These are phyloP conservation scores for Aspergillus terreus DNA, from an alignment of 2,329 filamentous ascomycete species.

Conservation along the genomic window DNA sequence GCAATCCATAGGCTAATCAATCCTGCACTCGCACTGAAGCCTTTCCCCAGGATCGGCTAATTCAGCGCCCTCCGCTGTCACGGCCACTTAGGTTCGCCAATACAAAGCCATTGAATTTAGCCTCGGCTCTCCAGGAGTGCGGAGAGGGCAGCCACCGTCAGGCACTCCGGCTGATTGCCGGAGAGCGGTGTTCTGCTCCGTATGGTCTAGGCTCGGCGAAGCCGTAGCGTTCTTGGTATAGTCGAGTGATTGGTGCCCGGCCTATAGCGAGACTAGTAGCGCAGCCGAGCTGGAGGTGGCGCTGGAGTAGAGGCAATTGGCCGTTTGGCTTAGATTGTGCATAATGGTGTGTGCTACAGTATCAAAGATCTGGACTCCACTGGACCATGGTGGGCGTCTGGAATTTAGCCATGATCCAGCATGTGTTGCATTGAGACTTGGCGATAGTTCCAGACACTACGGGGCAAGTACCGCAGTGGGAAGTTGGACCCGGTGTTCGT, in stretches of 20 bases:
- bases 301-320: too few species aligned
- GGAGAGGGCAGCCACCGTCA: neutral
- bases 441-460: too few species aligned
- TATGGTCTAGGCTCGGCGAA: neutral
- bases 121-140: neutral
- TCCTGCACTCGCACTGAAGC: neutral
- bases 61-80: neutral
- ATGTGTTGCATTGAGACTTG: too few species aligned
- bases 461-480: too few species aligned
- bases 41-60: slow-evolving; percentile 1
- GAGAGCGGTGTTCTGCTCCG: neutral
- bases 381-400: too few species aligned
- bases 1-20: neutral
- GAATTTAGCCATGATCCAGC: too few species aligned
- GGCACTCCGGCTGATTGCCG: neutral
- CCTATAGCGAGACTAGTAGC: neutral
- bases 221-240: neutral
- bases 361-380: too few species aligned
- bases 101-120: slow-evolving; percentile 1
- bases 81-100: neutral
- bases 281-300: too few species aligned
- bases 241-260: neutral
- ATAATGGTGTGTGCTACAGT: too few species aligned
- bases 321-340: too few species aligned
- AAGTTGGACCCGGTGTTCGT: too few species aligned